Conservation (phyloP, 768 basidiomycete genomes). For the Rhodocollybia butyracea region DNA sequence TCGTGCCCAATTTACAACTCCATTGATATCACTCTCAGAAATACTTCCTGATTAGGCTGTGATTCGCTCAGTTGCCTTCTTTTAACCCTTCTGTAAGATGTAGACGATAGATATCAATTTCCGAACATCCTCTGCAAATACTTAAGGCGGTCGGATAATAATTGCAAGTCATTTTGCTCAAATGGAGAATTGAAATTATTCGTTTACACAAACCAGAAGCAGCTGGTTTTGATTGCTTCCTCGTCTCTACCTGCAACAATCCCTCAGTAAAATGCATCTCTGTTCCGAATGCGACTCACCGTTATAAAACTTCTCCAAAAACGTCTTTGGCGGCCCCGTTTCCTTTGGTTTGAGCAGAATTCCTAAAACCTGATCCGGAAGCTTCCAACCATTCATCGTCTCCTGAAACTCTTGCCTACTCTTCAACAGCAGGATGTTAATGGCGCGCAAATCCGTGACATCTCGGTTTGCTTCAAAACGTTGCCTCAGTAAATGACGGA, state of each 20-base stretch:
- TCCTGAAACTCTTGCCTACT: conserved; percentile 88
- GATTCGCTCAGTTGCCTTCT: no score
- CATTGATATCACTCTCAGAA: no score
- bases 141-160: no score
- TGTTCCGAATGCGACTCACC: conserved; percentile 42
- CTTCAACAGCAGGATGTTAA: conserved; percentile 87
- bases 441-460: conserved; percentile 74
- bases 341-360: conserved; percentile 53
- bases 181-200: background rate
- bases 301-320: conserved; percentile 83
- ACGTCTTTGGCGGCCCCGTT: conserved; percentile 44
- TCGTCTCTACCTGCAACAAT: conserved; percentile 64
- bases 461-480: conserved; percentile 85
- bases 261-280: conserved; percentile 4
- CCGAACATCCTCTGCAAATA: no score
- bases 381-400: conserved; percentile 92
- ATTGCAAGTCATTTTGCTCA: no score
- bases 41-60: no score
- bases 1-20: no score
- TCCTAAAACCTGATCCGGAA: conserved; percentile 76
- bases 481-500: conserved; percentile 81
- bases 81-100: no score
- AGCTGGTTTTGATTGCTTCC: conserved; percentile 64
- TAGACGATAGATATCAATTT: no score
- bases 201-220: conserved; percentile 44